Base-by-base conservation (phyloP, 306 rosid genomes). In the Pterocarpus macrocarpus region DNA sequence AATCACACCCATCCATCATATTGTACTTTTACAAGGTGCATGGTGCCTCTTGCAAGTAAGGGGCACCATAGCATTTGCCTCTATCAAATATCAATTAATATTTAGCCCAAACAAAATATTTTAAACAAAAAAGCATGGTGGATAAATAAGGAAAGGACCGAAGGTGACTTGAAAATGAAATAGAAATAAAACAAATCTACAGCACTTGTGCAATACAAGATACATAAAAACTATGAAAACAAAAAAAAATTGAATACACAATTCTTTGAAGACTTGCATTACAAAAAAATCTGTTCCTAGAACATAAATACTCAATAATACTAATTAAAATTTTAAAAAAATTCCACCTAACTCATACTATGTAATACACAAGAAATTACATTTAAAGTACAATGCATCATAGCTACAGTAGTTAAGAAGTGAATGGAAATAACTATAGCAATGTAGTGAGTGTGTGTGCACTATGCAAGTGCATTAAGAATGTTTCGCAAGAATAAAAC, bases 111-210 rank as follows among this genome's bases (percentile, higher is more conserved):
- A 38, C n/a, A 38, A 75, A 8, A 59, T 8, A 59, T 8, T n/a
- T 61, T 17, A 71, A 80, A 33, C 8, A 56, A 71, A 34, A 69
- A 61, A 43, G 15, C 1, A 0, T 35, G 5, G 41, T 8, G 10
- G 14, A 47, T 30, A 49, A 16, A 38, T 38, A 49, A 11, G 47
- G 28, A 52, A 75, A 16, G 9, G 10, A 82, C 50, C 38, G 30
- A 59, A 4, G 13, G 73, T 7, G 43, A 64, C 47, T 57, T 62
- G 58, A 52, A 45, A 81, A 77, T n/a, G 41, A 11, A 69, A 47
- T 64, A 68, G 7, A 69, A 72, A 69, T 43, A 32, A 16, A 66
- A 65, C 69, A 76, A 59, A n/a, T 45, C 8, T 45, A 80, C 75
- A 8, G 14, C 44, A 32, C 30, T 58, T 63, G 57, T 52, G 35